phyloP scores from a whole-genome alignment of 208 protist species.

The Trypanosoma grayi region DNA sequence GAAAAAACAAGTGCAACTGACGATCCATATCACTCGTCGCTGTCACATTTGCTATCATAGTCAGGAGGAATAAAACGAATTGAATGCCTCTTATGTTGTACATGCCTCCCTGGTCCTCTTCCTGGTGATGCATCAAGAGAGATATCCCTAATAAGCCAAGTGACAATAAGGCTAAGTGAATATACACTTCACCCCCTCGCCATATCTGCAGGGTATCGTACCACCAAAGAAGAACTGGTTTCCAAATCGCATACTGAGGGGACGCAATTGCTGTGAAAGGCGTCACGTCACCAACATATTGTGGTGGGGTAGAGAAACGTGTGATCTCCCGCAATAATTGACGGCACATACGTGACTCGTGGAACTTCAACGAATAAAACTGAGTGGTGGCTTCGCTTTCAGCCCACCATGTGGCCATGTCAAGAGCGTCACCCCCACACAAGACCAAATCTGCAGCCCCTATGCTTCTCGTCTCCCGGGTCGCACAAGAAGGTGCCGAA shows the following conservation, averaged over 20 bases:
- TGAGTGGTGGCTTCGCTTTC: slow-evolving; percentile 45
- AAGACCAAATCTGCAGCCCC: background rate
- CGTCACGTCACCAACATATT: slow-evolving; percentile 1
- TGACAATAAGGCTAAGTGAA: slow-evolving; percentile 25
- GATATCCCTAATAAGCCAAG: slow-evolving; percentile 29
- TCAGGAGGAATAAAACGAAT: slow-evolving; percentile 51
- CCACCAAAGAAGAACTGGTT: slow-evolving; percentile 39
- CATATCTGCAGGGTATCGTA: slow-evolving; percentile 32
- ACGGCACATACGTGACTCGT: slow-evolving; percentile 34
- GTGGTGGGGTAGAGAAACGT: slow-evolving; percentile 10
- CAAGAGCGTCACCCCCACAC: slow-evolving; percentile 34
- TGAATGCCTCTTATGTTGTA: slow-evolving; percentile 69
- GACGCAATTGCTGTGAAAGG: slow-evolving; percentile 9
- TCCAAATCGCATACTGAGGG: slow-evolving; percentile 25
- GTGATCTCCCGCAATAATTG: slow-evolving; percentile 24
- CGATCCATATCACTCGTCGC: slow-evolving; percentile 28
- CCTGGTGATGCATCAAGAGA: slow-evolving; percentile 35
- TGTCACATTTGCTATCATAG: slow-evolving; percentile 43
- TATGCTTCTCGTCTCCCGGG: background rate
- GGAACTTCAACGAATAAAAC: slow-evolving; percentile 63
- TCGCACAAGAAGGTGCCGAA: slow-evolving; percentile 5
- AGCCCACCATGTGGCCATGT: slow-evolving; percentile 55
- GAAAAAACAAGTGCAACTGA: slow-evolving; percentile 39
- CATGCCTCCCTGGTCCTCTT: slow-evolving; percentile 52
- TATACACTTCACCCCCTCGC: slow-evolving; percentile 28